These are phyloP conservation scores for Penicillium paradoxum DNA, from an alignment of 495 filamentous ascomycete genomes.

Conservation along the genomic window DNA sequence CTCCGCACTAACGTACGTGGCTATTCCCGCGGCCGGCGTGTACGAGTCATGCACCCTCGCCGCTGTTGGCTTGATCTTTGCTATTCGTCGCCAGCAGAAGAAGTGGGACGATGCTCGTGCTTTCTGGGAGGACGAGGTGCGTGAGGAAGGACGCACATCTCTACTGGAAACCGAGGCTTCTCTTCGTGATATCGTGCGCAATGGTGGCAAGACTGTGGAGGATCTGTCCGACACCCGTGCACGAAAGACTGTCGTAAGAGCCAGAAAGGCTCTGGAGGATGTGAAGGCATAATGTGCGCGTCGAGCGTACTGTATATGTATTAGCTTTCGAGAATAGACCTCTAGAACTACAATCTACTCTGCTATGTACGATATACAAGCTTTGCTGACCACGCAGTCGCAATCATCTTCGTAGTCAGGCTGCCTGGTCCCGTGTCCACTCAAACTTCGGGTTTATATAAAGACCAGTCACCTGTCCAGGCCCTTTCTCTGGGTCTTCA, in stretches of 20 bases:
- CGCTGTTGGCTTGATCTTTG: slow-evolving; percentile 70
- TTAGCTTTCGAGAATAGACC: slow-evolving; percentile 15
- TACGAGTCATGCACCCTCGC: slow-evolving; percentile 81
- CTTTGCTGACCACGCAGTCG: background rate
- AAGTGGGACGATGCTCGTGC: slow-evolving; percentile 67
- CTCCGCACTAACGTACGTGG: slow-evolving; percentile 63
- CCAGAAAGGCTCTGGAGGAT: slow-evolving; percentile 51
- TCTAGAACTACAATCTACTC: slow-evolving; percentile 22
- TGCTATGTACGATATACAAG: slow-evolving; percentile 10
- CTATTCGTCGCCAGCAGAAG: slow-evolving; percentile 67
- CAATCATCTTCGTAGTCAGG: no score
- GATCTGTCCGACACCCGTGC: slow-evolving; percentile 41
- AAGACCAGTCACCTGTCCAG: no score
- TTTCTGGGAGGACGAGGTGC: slow-evolving; percentile 71
- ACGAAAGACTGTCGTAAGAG: slow-evolving; percentile 47
- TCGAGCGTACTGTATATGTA: slow-evolving; percentile 18
- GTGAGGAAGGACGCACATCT: slow-evolving; percentile 73
- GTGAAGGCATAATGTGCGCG: slow-evolving; percentile 21
- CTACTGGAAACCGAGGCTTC: slow-evolving; percentile 64
- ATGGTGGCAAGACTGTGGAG: slow-evolving; percentile 34
- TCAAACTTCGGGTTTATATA: no score
- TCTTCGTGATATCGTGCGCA: slow-evolving; percentile 52
- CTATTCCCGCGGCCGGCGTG: slow-evolving; percentile 46
- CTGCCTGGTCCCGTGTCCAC: no score
- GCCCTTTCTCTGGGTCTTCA: no score